Percentiles rank a stretch among this genome's conserved stretches.
These are phyloP conservation scores for Parafenestella ontariensis DNA, from an alignment of 2,329 filamentous ascomycete genomes.

Conservation along the genomic window DNA sequence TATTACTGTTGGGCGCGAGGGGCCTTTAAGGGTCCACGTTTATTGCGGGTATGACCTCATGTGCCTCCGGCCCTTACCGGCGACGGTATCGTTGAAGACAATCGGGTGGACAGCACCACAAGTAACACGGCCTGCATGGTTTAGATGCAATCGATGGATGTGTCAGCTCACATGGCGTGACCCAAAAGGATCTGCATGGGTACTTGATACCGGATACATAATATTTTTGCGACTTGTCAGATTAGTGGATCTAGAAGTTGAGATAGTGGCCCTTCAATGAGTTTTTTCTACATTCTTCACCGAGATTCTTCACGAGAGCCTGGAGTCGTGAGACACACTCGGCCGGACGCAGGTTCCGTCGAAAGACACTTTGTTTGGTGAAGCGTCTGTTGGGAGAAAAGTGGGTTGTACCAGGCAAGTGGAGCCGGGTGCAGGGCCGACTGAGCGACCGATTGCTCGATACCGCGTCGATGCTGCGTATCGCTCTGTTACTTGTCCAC, in stretches of 20 bases:
- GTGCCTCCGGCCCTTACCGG: conserved; percentile 9
- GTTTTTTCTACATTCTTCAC: background rate
- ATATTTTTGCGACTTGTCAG: background rate
- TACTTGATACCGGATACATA: background rate
- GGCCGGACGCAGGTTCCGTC: background rate
- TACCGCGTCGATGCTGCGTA: background rate
- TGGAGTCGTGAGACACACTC: background rate
- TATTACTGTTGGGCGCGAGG: conserved; percentile 18
- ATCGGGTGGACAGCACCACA: conserved; percentile 15
- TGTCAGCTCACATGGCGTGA: conserved; percentile 33
- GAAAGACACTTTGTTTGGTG: background rate
- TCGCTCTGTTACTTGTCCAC: background rate
- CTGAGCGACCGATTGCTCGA: background rate
- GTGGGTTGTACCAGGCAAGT: background rate
- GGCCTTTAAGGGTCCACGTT: background rate
- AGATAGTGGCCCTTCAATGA: background rate
- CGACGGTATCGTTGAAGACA: conserved; percentile 12
- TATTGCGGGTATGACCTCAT: conserved; percentile 13
- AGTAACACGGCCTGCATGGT: conserved; percentile 19
- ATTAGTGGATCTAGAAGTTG: background rate
- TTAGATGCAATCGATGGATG: conserved; percentile 9
- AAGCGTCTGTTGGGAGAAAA: background rate
- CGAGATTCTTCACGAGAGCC: background rate
- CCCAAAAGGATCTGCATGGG: conserved; percentile 1
- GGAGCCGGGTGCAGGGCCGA: background rate